phyloP scores from a whole-genome alignment of 192 early-diverging fungal species.

The Geranomyces michiganensis region DNA sequence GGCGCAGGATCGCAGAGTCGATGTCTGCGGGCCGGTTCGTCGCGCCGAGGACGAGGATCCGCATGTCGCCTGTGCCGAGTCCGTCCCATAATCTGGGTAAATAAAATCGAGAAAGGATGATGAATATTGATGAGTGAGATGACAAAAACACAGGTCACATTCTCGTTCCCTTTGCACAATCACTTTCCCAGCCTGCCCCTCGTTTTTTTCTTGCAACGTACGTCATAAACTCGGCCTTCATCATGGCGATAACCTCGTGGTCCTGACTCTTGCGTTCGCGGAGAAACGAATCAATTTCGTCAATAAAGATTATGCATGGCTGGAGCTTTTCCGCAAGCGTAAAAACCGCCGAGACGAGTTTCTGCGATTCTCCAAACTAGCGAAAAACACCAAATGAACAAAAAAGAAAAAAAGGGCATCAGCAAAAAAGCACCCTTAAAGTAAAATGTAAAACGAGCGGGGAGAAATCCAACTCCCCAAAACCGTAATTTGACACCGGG shows the following conservation, averaged over 20 bases:
- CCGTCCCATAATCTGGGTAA: conserved; percentile 92
- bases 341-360: conserved; percentile 90
- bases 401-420: neutral
- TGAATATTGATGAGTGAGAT: too few species aligned
- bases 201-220: conserved; percentile 9
- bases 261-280: conserved; percentile 85
- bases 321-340: conserved; percentile 91
- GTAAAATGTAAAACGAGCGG: neutral
- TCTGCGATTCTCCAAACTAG: conserved; percentile 91
- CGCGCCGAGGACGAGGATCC: conserved; percentile 75
- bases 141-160: too few species aligned
- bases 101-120: too few species aligned
- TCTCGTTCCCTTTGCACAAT: too few species aligned
- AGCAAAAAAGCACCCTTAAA: neutral
- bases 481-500: too few species aligned
- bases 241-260: conserved; percentile 96
- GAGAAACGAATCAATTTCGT: conserved; percentile 98
- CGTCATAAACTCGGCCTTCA: conserved; percentile 99
- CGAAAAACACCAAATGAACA: neutral
- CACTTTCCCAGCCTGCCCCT: too few species aligned
- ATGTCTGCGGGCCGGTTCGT: conserved; percentile 99
- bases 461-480: too few species aligned
- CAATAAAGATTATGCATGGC: conserved; percentile 97
- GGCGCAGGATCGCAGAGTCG: conserved; percentile 91
- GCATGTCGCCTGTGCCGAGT: conserved; percentile 71